These are phyloP conservation scores for Phytopythium sindhum DNA, from an alignment of 352 stramenopile genomes.

Conservation along the genomic window DNA sequence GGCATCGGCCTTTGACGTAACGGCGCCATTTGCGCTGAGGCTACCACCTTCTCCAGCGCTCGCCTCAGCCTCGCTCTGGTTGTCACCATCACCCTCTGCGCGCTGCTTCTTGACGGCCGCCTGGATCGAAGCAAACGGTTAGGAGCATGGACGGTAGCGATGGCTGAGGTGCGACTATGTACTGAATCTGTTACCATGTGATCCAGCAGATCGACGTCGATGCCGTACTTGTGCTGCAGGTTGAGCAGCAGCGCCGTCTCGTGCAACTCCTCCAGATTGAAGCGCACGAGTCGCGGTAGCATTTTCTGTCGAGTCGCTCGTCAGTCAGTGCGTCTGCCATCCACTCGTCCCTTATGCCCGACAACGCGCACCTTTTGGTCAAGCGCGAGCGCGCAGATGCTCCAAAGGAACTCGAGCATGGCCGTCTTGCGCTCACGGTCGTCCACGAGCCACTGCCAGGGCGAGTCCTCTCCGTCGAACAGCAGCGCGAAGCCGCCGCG, in stretches of 20 bases:
- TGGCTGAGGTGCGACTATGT: background rate
- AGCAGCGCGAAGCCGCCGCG: constrained; percentile 53
- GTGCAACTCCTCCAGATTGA: constrained; percentile 60
- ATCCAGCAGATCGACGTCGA: constrained; percentile 59
- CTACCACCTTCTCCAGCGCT: background rate
- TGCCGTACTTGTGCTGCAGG: constrained; percentile 56
- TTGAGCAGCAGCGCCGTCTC: constrained; percentile 47
- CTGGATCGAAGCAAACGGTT: constrained; percentile 7
- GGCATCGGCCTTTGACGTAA: background rate
- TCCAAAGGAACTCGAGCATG: constrained; percentile 79
- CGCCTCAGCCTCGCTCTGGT: constrained; percentile 5
- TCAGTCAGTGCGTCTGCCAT: background rate
- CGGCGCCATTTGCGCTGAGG: background rate
- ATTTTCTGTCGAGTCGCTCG: constrained; percentile 15
- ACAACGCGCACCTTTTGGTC: constrained; percentile 38
- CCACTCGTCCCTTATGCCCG: too few species aligned
- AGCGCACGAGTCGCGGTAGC: constrained; percentile 48
- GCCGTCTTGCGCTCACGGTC: constrained; percentile 37
- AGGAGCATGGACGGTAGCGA: background rate
- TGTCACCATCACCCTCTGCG: background rate
- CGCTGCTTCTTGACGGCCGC: constrained; percentile 39
- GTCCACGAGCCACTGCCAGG: constrained; percentile 65
- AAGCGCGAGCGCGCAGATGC: constrained; percentile 46
- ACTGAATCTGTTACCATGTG: constrained; percentile 44
- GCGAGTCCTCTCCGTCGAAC: constrained; percentile 39